Conservation (phyloP, 2,329 filamentous ascomycete genomes). For the Colletotrichum gloeosporioides region DNA sequence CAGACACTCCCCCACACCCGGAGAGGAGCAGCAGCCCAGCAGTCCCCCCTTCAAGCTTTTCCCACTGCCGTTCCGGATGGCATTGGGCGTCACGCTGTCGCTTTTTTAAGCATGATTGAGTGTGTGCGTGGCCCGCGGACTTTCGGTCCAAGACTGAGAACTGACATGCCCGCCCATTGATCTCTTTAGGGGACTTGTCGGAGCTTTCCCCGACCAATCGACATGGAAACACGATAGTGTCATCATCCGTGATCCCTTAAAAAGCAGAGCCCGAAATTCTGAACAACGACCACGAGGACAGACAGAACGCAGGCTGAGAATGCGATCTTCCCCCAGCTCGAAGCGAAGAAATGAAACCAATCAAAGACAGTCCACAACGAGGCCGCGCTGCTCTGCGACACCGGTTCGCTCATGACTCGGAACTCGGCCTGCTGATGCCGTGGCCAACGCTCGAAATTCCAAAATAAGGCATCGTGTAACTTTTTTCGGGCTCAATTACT, state of each 20-base stretch:
- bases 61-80: not conserved
- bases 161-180: not conserved
- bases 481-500: not conserved
- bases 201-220: not conserved
- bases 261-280: not conserved
- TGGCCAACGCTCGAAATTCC: not conserved
- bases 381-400: not conserved
- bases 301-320: not conserved
- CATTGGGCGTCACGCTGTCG: not conserved
- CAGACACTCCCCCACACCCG: not conserved
- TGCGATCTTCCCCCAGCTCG: not conserved
- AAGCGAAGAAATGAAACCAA: not conserved
- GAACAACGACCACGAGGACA: not conserved
- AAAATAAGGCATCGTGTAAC: not conserved
- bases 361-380: not conserved
- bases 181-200: not conserved
- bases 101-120: not conserved
- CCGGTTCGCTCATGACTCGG: slow-evolving; percentile 4
- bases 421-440: not conserved
- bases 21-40: not conserved
- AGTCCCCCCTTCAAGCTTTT: not conserved
- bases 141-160: not conserved
- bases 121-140: not conserved
- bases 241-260: not conserved
- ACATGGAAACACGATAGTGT: not conserved